Evolutionary conservation across 1,284 basidiomycete species (phyloP), one percentile per base, ranked within the genome.

Genomic region (Malassezia sp.): DNA sequence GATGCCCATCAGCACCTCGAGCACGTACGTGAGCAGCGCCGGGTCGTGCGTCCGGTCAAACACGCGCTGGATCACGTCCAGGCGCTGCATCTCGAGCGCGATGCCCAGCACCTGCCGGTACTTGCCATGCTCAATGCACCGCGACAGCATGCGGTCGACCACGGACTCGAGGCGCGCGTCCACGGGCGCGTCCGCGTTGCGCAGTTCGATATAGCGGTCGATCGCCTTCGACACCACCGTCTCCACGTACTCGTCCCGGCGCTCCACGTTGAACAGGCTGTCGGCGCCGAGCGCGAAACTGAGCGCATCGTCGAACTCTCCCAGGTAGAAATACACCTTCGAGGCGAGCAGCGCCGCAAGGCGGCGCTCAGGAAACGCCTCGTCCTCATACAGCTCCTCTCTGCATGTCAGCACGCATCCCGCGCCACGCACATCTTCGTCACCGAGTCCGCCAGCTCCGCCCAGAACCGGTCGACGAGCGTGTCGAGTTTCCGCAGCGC

Each of bases 171-270:
- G 54, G 20, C 66, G 50, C 17, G 58, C 49, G 30, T 65, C 60
- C 20, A 60, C 36, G 1, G 38, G 42, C 43, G 45, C 37, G 11
- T 46, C 33, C 17, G 45, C 34, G 26, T 36, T 48, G 38, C 52
- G 24, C 38, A 57, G 51, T 33, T 52, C 54, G 34, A 70, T 67
- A 53, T 70, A 70, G 39, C 42, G 39, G 49, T 70, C 67, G 38
- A 70, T 70, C 36, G 67, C 66, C 56, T 70, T 68, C 49, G 67
- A 67, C 15, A 70, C 54, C 49, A 70, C 61, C 10, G 66, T 70
- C 45, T 67, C 64, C 29, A 64, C 60, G 36, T 65, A 70, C 42
- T 70, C 66, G 53, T 63, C 61, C 46, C 56, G 58, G 39, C 57
- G 50, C 37, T 67, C 63, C 15, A 67, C 60, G 44, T 70, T 59